Evolutionary conservation across 257 asterid genomes (phyloP).

Genomic region (Lavandula angustifolia): DNA sequence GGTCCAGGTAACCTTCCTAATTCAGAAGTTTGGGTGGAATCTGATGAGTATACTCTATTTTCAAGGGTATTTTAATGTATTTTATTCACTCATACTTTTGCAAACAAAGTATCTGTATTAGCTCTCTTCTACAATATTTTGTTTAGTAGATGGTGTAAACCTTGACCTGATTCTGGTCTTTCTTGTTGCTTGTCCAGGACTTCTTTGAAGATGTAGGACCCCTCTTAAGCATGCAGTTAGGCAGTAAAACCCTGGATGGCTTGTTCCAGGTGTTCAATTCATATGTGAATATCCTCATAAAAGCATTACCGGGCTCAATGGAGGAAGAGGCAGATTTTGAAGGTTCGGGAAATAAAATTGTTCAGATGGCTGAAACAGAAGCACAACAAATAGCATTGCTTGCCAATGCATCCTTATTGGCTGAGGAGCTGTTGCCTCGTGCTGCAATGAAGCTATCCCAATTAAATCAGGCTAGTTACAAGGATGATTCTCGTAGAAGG

Average conservation of each 20-base stretch:
- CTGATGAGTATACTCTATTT: not conserved
- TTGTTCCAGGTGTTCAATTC: constrained; percentile 88
- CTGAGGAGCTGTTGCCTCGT: constrained; percentile 95
- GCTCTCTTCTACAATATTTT: not conserved
- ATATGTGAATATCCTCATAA: constrained; percentile 78
- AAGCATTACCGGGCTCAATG: constrained; percentile 93
- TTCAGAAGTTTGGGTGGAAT: constrained; percentile 15
- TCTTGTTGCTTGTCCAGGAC: constrained; percentile 56
- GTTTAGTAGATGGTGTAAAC: constrained; percentile 14
- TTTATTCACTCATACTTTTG: constrained; percentile 10
- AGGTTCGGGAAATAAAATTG: constrained; percentile 81
- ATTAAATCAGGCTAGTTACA: constrained; percentile 50
- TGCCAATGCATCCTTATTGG: constrained; percentile 93
- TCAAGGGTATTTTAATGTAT: not conserved
- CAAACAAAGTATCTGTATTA: constrained; percentile 7
- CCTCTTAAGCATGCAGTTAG: constrained; percentile 89
- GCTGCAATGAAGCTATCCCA: constrained; percentile 92
- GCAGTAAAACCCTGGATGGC: constrained; percentile 89
- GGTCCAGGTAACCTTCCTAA: constrained; percentile 76
- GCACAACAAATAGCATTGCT: constrained; percentile 95
- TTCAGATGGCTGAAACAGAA: constrained; percentile 94
- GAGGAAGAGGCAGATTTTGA: constrained; percentile 83
- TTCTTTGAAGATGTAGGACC: constrained; percentile 98
- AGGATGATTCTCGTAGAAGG: constrained; percentile 81
- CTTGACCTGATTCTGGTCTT: constrained; percentile 27